Evolutionary conservation across 176 grass and related monocot species (phyloP).

Genomic region (Tillandsia fasciculata): DNA sequence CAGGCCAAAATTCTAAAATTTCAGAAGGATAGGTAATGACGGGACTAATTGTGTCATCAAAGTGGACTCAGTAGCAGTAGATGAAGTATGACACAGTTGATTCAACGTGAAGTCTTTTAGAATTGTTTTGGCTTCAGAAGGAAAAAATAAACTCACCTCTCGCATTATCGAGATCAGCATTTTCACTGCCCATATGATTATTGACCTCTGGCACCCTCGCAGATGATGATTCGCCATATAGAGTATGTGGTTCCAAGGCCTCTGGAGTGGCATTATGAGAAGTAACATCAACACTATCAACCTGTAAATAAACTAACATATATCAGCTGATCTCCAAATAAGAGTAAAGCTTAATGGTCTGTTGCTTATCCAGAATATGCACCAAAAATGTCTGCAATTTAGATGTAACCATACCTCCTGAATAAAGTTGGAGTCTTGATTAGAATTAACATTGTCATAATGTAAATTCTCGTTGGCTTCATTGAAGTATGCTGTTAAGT

Average conservation of each 20-base stretch:
- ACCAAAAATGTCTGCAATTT: constrained; percentile 9
- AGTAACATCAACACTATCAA: constrained; percentile 41
- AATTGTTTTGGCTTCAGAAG: not conserved
- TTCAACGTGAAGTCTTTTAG: not conserved
- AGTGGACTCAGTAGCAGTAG: no score
- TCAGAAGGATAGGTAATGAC: no score
- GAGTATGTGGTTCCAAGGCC: constrained; percentile 48
- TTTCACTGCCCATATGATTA: constrained; percentile 41
- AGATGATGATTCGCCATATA: constrained; percentile 24
- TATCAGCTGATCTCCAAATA: constrained; percentile 28
- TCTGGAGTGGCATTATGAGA: constrained; percentile 39
- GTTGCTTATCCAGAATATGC: not conserved
- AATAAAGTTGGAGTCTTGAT: constrained; percentile 17
- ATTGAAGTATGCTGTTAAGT: constrained; percentile 54
- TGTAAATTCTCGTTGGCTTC: constrained; percentile 49
- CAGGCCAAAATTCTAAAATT: no score
- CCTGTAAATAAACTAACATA: constrained; percentile 51
- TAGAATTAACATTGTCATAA: constrained; percentile 30
- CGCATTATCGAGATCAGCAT: constrained; percentile 28
- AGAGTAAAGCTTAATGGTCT: constrained; percentile 4
- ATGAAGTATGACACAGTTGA: not conserved
- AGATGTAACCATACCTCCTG: constrained; percentile 44
- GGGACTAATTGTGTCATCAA: no score
- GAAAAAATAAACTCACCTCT: constrained; percentile 38
- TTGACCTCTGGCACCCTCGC: constrained; percentile 44